Evolutionary conservation across 306 rosid species (phyloP).

Genomic region (Cucumis cinereus): DNA sequence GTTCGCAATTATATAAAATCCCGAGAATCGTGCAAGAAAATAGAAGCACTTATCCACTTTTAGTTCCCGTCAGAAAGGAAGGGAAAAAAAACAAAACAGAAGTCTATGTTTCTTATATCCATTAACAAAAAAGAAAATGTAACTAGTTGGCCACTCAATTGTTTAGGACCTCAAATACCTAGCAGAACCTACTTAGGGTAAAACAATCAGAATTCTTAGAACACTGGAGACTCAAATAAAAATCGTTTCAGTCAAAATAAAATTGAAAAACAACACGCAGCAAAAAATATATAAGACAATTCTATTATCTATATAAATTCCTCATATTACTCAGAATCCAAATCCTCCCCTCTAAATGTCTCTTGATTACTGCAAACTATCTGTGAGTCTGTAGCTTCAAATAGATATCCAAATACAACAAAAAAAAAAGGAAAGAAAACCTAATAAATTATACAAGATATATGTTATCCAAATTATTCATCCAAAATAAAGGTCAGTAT

Average conservation of each 20-base stretch:
- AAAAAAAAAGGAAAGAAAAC: background rate
- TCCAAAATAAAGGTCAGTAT: background rate
- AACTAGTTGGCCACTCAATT: no score
- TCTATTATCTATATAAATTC: background rate
- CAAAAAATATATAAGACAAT: background rate
- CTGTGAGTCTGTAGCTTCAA: background rate
- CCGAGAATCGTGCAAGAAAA: slow-evolving; percentile 1
- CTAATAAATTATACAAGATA: background rate
- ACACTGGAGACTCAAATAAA: background rate
- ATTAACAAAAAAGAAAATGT: background rate
- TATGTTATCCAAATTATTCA: background rate
- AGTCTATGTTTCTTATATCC: background rate
- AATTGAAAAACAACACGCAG: background rate
- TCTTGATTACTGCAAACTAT: background rate
- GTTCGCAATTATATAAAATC: background rate
- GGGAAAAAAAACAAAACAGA: background rate
- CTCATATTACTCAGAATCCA: slow-evolving; percentile 1
- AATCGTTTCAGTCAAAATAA: background rate
- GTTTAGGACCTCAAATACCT: background rate
- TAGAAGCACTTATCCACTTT: background rate
- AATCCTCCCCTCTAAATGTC: background rate
- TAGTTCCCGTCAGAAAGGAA: background rate
- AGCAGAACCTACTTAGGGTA: background rate
- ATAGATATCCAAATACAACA: background rate
- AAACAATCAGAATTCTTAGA: background rate